Conservation (phyloP, 192 early-diverging fungal species). For the Backusella mclennaniae region DNA sequence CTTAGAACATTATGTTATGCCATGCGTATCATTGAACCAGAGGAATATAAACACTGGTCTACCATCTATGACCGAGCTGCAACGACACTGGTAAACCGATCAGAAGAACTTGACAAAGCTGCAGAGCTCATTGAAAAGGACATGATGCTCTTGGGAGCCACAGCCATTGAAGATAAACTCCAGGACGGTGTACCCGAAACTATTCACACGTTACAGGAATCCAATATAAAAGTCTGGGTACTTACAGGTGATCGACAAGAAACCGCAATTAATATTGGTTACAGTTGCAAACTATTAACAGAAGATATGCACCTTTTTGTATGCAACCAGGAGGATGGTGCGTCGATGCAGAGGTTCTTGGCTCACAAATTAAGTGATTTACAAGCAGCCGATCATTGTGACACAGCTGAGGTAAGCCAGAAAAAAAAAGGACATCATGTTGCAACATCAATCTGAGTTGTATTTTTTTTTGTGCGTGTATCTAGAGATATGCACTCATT, state of each 20-base stretch:
- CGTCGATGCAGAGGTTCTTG: conserved; percentile 81
- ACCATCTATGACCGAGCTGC: conserved; percentile 75
- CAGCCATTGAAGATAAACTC: conserved; percentile 95
- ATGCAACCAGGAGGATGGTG: conserved; percentile 82
- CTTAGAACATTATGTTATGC: conserved; percentile 91
- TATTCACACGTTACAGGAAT: conserved; percentile 87
- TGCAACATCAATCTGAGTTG: background rate
- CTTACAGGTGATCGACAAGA: conserved; percentile 95
- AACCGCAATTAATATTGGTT: conserved; percentile 97
- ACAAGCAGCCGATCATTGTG: background rate
- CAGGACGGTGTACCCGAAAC: conserved; percentile 96
- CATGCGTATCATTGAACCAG: conserved; percentile 74
- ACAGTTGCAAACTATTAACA: conserved; percentile 86
- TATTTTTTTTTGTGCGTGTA: background rate
- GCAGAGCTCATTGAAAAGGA: conserved; percentile 92
- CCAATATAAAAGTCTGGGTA: conserved; percentile 93
- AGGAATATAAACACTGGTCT: conserved; percentile 82
- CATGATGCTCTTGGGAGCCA: conserved; percentile 83
- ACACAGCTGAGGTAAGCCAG: background rate
- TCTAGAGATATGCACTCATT: conserved; percentile 71
- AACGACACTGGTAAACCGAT: conserved; percentile 79
- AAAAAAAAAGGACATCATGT: background rate
- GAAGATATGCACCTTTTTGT: conserved; percentile 92
- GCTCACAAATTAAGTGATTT: conserved; percentile 52
- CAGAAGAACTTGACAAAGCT: conserved; percentile 75